Base-by-base conservation (phyloP, 441 rosid genomes). In the Syzygium syzygioides region DNA sequence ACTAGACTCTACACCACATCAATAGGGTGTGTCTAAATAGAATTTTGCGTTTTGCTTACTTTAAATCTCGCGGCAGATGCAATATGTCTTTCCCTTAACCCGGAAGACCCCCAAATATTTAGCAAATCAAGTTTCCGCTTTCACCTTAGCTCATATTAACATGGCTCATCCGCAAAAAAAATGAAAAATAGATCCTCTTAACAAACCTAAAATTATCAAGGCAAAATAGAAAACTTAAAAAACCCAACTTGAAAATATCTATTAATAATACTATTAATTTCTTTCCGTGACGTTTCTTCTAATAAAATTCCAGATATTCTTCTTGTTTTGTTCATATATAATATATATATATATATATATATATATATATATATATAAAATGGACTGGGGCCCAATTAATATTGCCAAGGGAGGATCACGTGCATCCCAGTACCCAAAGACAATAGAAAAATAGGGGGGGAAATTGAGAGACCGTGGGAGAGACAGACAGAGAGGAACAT, bases 1-100 rank as follows among this genome's bases (percentile, higher is more conserved):
- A 68, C 4, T 45, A 1, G 9, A 32, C 14, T 32, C 14, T 10
- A 68, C 0, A 0, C 45, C 20, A 9, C 13, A 0, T 1, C 79
- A 34, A 32, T 4, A 17, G 41, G 5, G 48, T 3, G 48, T 18
- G 7, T 34, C 14, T 34, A 17, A 4, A 34, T 4, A 68, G 45
- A 25, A 23, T 18, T 34, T 68, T 17, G 41, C 76, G 9, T 66
- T 17, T 19, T 66, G 30, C 76, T 66, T 32, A 19, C 32, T 64
- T 41, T 17, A 17, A 17, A 66, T 66, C 76, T 8, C 4, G 41
- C 12, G 12, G 18, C 9, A 1, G 23, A 17, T 32, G 41, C 76
- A 66, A 4, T 66, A 8, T 32, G 41, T 9, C 6, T 30, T 8
- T 32, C 3, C 17, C 23, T 32, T 15, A 66, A 1, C 9, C 19